Base-by-base conservation (phyloP, 768 basidiomycete genomes). In the Xerocomellus intermedius region DNA sequence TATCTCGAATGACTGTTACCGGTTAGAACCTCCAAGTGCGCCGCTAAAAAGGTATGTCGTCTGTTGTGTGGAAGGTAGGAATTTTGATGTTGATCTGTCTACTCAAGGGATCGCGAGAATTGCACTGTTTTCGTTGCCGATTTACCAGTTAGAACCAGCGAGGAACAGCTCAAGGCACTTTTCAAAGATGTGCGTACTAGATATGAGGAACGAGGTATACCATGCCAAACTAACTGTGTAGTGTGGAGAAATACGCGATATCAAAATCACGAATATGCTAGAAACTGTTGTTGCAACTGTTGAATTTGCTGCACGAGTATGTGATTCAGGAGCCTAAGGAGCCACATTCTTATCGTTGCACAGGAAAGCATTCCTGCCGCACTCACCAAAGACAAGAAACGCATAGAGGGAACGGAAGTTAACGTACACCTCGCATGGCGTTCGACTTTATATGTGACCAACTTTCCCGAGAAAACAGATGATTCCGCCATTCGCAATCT, bases 381-480 rank as follows among this genome's bases (percentile, higher is more conserved):
- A 2, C 77, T 96, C 37, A 96, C 94, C 0, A 95, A 93, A 68
- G 96, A 99, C 74, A 97, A 96, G 74, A 97, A 96, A 69, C 83
- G 86, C 46, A 64, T 98, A 35, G 78, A 80, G 43, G 86, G 79
- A 0, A 75, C 83, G 44, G 94, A 97, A 68, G 77, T 98, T 19
- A 77, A 82, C 8, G 94, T 98, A 4, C 87, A 94, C 66, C 77
- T 96, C 41, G 94, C 91, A 2, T 97, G 94, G 94, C 82, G 88
- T 61, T 94, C 93, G 4, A 98, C 95, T 5, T 72, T 99, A 4
- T 99, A 95, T 71, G 85, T 97, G 48, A 95, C 97, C 17, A 99
- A 98, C 74, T 98, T 98, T 73, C 88, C 95, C 0, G 90, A 92
- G 67, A 78, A 81, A 17, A 78, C 81, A 14, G 94, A 97, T 64